phyloP scores from a whole-genome alignment of 2,329 filamentous ascomycete genomes.

The Didymella lethalis region DNA sequence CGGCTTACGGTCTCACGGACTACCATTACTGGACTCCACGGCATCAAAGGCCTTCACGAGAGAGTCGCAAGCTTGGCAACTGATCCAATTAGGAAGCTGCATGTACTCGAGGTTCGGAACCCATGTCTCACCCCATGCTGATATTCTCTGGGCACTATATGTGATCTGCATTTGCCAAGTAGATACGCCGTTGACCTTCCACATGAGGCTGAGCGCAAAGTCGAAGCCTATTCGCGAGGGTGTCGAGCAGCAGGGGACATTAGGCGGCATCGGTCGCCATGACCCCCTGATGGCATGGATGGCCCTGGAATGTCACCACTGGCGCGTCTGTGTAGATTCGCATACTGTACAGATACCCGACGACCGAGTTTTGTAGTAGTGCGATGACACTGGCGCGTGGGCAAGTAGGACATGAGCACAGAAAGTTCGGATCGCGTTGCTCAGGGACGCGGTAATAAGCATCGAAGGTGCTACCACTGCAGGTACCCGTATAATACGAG shows the following conservation, averaged over 20 bases:
- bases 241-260: constrained; percentile 16
- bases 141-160: constrained; percentile 19
- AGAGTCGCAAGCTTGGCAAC: constrained; percentile 15
- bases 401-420: not conserved
- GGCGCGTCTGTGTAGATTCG: not conserved
- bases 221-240: constrained; percentile 7
- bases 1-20: constrained; percentile 16
- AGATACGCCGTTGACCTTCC: constrained; percentile 22
- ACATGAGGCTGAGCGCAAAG: constrained; percentile 19
- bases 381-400: constrained; percentile 1
- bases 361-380: not conserved
- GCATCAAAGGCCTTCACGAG: constrained; percentile 16
- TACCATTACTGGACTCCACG: constrained; percentile 15
- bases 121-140: constrained; percentile 8
- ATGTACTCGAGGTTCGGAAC: constrained; percentile 8
- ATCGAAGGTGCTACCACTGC: constrained; percentile 18
- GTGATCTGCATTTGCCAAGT: constrained; percentile 22
- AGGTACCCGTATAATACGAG: constrained; percentile 28
- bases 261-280: constrained; percentile 16
- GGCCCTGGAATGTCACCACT: constrained; percentile 2
- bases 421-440: not conserved
- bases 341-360: not conserved
- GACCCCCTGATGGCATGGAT: constrained; percentile 6
- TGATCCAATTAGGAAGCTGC: constrained; percentile 20
- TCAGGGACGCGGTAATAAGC: constrained; percentile 7